Evolutionary conservation across 495 filamentous ascomycete genomes (phyloP).

Genomic region (Neurospora tetraspora): DNA sequence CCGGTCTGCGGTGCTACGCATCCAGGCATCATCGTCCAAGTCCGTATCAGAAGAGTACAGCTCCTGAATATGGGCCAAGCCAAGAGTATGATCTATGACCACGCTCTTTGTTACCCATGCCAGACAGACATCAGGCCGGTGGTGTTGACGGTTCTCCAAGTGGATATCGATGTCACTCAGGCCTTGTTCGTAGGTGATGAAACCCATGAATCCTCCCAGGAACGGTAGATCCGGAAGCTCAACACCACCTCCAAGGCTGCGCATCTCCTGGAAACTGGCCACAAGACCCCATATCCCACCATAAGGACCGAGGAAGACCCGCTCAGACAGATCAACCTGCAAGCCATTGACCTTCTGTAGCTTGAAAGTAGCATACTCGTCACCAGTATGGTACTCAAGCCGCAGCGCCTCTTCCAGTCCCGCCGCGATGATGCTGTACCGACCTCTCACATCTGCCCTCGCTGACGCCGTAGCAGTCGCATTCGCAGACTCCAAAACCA

Average conservation of each 20-base stretch:
- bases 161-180: conserved; percentile 49
- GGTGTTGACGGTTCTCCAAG: conserved; percentile 19
- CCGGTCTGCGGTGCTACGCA: conserved; percentile 17
- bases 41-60: conserved; percentile 31
- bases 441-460: conserved; percentile 41
- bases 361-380: conserved; percentile 23
- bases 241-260: conserved; percentile 23
- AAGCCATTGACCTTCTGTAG: conserved; percentile 3
- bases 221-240: conserved; percentile 45
- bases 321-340: conserved; percentile 10
- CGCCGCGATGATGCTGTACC: conserved; percentile 59
- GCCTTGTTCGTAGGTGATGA: conserved; percentile 81
- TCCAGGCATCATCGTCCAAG: conserved; percentile 20
- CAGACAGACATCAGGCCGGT: conserved; percentile 63
- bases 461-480: conserved; percentile 23
- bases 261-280: conserved; percentile 46
- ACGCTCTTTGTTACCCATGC: conserved; percentile 71
- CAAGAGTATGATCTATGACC: conserved; percentile 62
- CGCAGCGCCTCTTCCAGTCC: conserved; percentile 41
- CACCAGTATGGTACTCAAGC: conserved; percentile 43
- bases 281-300: conserved; percentile 47
- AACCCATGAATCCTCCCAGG: conserved; percentile 84
- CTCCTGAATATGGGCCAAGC: conserved; percentile 55
- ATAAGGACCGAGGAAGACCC: conserved; percentile 18
- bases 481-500: conserved; percentile 45